Conservation (phyloP, 495 filamentous ascomycete species). For the Tuber microsphaerosporum region DNA sequence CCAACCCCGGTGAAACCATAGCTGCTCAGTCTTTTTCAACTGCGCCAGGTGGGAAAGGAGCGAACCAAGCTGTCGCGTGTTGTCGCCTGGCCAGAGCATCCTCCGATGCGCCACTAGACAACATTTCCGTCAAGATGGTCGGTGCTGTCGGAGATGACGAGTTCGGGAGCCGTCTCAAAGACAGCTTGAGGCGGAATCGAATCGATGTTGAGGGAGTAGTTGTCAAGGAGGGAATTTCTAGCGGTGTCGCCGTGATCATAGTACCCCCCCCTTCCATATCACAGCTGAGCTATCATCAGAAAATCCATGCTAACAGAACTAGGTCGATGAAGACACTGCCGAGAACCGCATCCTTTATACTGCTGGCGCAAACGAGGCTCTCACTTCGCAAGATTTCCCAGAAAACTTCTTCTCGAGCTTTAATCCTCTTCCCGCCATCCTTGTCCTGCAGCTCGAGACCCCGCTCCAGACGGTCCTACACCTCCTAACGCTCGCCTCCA, state of each 20-base stretch:
- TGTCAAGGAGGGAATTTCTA: conserved; percentile 49
- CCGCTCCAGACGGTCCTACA: conserved; percentile 63
- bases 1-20: conserved; percentile 77
- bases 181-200: conserved; percentile 37
- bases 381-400: conserved; percentile 36
- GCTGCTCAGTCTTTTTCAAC: conserved; percentile 68
- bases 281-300: background rate
- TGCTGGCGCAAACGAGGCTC: conserved; percentile 67
- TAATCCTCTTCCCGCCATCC: conserved; percentile 52
- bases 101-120: conserved; percentile 38
- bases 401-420: conserved; percentile 43
- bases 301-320: background rate
- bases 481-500: conserved; percentile 52
- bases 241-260: conserved; percentile 74
- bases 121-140: conserved; percentile 65
- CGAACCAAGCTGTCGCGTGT: conserved; percentile 87
- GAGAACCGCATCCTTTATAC: conserved; percentile 82
- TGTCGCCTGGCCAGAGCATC: conserved; percentile 55
- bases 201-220: conserved; percentile 27
- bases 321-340: conserved; percentile 69
- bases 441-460: conserved; percentile 86
- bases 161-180: conserved; percentile 52
- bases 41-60: conserved; percentile 85
- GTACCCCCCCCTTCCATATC: conserved; percentile 21
- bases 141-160: conserved; percentile 71